Evolutionary conservation across 2,329 filamentous ascomycete species (phyloP), one percentile per base, ranked within the genome.

Genomic region (Macrophomina tecta): DNA sequence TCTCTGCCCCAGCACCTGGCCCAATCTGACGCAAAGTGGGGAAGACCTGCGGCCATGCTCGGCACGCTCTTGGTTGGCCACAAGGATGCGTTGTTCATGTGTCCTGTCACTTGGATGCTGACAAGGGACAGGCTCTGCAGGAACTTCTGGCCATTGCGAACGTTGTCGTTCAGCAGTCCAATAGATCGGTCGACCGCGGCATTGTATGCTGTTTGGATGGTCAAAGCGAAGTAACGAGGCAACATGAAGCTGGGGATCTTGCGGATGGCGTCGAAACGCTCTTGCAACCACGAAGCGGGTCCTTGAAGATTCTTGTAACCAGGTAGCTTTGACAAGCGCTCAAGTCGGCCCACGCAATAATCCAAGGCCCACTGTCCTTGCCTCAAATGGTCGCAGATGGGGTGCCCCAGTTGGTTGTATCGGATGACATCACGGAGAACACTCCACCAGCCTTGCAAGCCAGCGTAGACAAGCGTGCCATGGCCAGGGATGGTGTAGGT

Each of bases 381-480:
- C 61, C 95, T 90, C 5, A 99, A 86, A 74, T 99, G 94, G 74
- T 97, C 90, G 78, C 94, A 98, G 11, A 99, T 85, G 0, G 95
- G 92, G 76, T 99, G 95, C 0, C 92, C 95, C 8, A 99, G 86
- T 75, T 98, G 89, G 77, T 99, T 99, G 70, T 95, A 89, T 61
- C 85, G 87, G 72, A 98, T 91, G 69, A 99, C 90, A 67, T 91
- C 85, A 72, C 93, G 90, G 49, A 99, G 82, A 0, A 97, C 83
- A 76, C 93, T 97, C 93, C 94, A 97, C 94, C 95, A 99, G 45
- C 96, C 96, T 78, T 99, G 95, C n/a, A 99, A 85, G 68, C 95
- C 95, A 68, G 94, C 94, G 78, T 98, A 99, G 2, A 97, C 92
- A 49, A 97, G 85, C 68, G 91, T 89, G 2, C 94, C 94, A 74